Evolutionary conservation across 2,329 filamentous ascomycete species (phyloP).

Genomic region (Trichophyton equinum): DNA sequence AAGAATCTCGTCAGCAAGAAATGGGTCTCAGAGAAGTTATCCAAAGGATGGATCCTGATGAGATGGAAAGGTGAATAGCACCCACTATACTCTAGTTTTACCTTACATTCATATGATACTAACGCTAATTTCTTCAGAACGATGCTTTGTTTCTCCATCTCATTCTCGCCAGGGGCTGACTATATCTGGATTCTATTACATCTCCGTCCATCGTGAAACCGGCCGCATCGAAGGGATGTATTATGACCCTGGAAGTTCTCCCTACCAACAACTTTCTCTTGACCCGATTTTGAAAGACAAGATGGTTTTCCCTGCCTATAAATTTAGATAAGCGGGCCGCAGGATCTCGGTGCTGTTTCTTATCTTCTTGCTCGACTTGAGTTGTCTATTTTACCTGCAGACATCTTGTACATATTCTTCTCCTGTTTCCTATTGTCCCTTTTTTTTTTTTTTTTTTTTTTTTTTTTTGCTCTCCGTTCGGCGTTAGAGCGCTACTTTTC

Average conservation of each 20-base stretch:
- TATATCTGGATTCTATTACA: constrained; percentile 41
- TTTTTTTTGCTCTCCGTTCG: neutral
- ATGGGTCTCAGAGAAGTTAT: constrained; percentile 32
- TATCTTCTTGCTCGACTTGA: neutral
- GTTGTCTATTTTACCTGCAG: neutral
- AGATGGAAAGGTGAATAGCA: constrained; percentile 36
- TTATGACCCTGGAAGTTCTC: constrained; percentile 38
- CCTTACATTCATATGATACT: neutral
- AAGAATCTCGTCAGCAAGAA: constrained; percentile 34
- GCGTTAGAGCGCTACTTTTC: neutral
- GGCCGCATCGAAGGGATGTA: constrained; percentile 39
- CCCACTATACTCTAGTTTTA: constrained; percentile 5
- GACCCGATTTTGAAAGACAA: constrained; percentile 26
- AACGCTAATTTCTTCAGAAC: constrained; percentile 23
- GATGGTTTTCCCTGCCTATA: constrained; percentile 32
- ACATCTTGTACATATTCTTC: constrained; percentile 1
- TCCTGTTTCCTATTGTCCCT: neutral
- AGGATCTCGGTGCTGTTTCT: neutral
- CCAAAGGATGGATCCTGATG: constrained; percentile 38
- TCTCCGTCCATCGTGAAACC: constrained; percentile 34
- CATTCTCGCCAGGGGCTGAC: constrained; percentile 37
- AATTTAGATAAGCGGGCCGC: constrained; percentile 24
- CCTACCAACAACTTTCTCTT: constrained; percentile 37
- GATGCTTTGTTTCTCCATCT: constrained; percentile 37
- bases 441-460: neutral